These are phyloP conservation scores for Globisporangium irregulare DNA, from an alignment of 352 stramenopile species.

Conservation along the genomic window DNA sequence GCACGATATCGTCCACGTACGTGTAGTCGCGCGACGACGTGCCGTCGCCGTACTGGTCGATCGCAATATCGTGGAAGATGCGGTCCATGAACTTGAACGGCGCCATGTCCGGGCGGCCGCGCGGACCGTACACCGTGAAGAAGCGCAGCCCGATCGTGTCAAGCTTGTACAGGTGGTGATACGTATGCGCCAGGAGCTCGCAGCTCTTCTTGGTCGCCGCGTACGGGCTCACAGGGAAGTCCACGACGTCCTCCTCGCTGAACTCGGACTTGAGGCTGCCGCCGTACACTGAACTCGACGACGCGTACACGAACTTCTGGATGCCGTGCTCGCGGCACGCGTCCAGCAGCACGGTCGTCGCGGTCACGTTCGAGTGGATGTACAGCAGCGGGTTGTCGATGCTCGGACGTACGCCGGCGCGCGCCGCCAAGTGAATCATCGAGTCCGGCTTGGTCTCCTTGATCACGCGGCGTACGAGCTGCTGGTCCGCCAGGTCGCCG, in stretches of 20 bases:
- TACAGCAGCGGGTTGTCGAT: slow-evolving; percentile 98
- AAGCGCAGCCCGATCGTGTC: slow-evolving; percentile 95
- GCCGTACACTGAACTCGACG: slow-evolving; percentile 94
- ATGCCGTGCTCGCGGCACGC: slow-evolving; percentile 87
- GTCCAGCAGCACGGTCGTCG: slow-evolving; percentile 93
- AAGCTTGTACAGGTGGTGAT: slow-evolving; percentile 96
- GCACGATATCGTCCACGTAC: slow-evolving; percentile 98
- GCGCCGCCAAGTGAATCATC: slow-evolving; percentile 95
- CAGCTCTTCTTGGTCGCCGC: slow-evolving; percentile 97
- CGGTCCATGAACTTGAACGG: slow-evolving; percentile 20
- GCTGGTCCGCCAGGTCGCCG: slow-evolving; percentile 93
- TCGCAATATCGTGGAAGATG: slow-evolving; percentile 67
- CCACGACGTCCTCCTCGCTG: slow-evolving; percentile 87
- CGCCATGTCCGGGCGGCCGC: slow-evolving; percentile 89
- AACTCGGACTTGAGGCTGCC: slow-evolving; percentile 91
- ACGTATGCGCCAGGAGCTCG: slow-evolving; percentile 97
- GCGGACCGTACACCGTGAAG: slow-evolving; percentile 98
- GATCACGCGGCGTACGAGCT: slow-evolving; percentile 91
- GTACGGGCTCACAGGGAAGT: slow-evolving; percentile 96
- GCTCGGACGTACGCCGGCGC: slow-evolving; percentile 95
- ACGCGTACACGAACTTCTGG: slow-evolving; percentile 96
- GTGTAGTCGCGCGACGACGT: slow-evolving; percentile 96
- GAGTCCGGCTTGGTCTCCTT: slow-evolving; percentile 77
- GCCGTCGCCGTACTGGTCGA: slow-evolving; percentile 97
- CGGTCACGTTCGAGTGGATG: slow-evolving; percentile 96